Conservation (phyloP, 345 rosid genomes). For the Dimocarpus longan region DNA sequence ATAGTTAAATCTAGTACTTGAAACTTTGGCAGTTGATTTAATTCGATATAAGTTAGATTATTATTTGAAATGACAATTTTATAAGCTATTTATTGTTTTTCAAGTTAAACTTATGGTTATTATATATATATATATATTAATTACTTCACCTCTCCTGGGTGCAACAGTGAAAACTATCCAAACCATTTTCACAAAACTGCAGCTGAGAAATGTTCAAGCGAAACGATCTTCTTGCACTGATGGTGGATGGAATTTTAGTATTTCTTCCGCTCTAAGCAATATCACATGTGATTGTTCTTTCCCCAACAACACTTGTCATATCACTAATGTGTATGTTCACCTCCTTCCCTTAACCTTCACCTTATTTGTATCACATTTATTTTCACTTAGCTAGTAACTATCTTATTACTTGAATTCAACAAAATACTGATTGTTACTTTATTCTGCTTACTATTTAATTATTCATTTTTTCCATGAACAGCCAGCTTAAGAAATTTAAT, state of each 20-base stretch:
- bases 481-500: conserved; percentile 53
- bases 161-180: conserved; percentile 51
- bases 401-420: neutral
- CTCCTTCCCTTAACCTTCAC: neutral
- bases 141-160: conserved; percentile 6
- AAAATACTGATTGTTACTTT: too few species aligned
- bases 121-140: too few species aligned
- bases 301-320: conserved; percentile 46
- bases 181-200: conserved; percentile 47
- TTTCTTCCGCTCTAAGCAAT: conserved; percentile 3
- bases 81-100: neutral
- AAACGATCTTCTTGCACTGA: conserved; percentile 47
- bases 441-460: neutral
- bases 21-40: neutral
- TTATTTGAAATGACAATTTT: neutral
- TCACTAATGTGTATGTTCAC: conserved; percentile 54
- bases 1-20: neutral
- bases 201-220: conserved; percentile 31
- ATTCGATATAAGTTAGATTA: neutral
- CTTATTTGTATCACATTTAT: neutral
- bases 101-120: neutral
- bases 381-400: neutral
- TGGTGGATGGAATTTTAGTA: conserved; percentile 32
- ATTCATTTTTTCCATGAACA: conserved; percentile 26
- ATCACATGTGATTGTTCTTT: conserved; percentile 60